phyloP scores from a whole-genome alignment of 2,329 filamentous ascomycete genomes.

The Corinectria fuckeliana region DNA sequence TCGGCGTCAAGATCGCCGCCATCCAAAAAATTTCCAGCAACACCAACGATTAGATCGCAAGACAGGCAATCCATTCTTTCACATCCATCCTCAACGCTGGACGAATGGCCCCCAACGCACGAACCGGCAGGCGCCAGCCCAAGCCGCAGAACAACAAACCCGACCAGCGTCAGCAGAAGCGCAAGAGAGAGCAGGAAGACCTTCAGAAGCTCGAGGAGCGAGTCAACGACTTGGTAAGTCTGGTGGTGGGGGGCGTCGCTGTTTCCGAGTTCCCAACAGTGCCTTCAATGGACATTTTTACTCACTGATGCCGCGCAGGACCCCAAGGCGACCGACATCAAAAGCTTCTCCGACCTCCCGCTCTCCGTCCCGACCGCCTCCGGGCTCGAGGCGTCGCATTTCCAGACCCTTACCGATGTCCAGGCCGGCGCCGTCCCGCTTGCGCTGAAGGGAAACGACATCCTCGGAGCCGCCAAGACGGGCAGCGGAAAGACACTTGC shows the following conservation, averaged over 20 bases:
- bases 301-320: slow-evolving; percentile 55
- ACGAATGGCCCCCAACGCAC: slow-evolving; percentile 35
- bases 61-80: slow-evolving; percentile 8
- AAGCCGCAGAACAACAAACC: slow-evolving; percentile 40
- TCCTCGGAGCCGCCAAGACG: slow-evolving; percentile 93
- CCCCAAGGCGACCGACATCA: slow-evolving; percentile 62
- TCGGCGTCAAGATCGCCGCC: slow-evolving; percentile 30
- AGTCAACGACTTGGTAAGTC: slow-evolving; percentile 44
- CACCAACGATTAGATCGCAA: slow-evolving; percentile 20
- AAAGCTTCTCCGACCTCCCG: slow-evolving; percentile 82
- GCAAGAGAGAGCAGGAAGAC: slow-evolving; percentile 47
- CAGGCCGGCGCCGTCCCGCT: slow-evolving; percentile 88
- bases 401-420: slow-evolving; percentile 88
- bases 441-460: slow-evolving; percentile 83
- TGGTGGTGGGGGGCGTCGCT: slow-evolving; percentile 10
- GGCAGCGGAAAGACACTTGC: slow-evolving; percentile 95
- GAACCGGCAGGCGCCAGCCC: slow-evolving; percentile 31
- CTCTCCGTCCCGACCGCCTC: slow-evolving; percentile 80
- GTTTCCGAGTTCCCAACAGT: not conserved
- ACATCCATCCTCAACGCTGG: not conserved
- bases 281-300: not conserved
- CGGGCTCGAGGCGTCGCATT: slow-evolving; percentile 86
- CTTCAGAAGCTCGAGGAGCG: slow-evolving; percentile 43
- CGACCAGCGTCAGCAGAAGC: slow-evolving; percentile 45
- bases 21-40: slow-evolving; percentile 39